Evolutionary conservation across 768 basidiomycete genomes (phyloP).

Genomic region (Atractiella rhizophila): DNA sequence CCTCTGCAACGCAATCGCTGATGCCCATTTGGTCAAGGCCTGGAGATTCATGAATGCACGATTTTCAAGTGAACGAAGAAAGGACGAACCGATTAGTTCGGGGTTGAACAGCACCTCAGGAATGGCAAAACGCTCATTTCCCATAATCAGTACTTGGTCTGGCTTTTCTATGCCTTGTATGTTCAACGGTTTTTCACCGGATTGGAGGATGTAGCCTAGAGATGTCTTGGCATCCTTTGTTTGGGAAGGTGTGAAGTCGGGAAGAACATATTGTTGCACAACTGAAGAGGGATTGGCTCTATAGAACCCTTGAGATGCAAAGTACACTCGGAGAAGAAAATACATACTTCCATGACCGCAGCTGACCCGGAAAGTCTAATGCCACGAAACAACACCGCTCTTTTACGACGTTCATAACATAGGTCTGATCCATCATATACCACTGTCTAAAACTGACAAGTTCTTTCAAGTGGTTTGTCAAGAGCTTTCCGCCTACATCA

Average conservation of each 20-base stretch:
- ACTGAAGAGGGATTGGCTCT: no score
- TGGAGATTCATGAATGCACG: constrained; percentile 15
- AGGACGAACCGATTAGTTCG: constrained; percentile 49
- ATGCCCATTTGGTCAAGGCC: constrained; percentile 64
- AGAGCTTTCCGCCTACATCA: constrained; percentile 78
- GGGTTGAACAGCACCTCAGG: constrained; percentile 84
- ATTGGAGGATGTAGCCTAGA: constrained; percentile 22
- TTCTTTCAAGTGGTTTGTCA: constrained; percentile 87
- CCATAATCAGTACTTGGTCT: constrained; percentile 45
- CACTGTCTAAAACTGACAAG: constrained; percentile 82
- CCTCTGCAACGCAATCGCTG: constrained; percentile 43
- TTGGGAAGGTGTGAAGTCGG: constrained; percentile 40
- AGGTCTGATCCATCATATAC: constrained; percentile 95
- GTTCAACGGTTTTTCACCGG: background rate
- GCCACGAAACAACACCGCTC: constrained; percentile 75
- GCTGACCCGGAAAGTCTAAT: constrained; percentile 37
- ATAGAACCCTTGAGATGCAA: background rate
- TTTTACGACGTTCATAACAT: constrained; percentile 77
- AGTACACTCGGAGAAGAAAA: background rate
- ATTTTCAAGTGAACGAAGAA: background rate
- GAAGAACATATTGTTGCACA: constrained; percentile 68
- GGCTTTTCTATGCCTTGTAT: constrained; percentile 12
- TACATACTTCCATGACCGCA: constrained; percentile 53
- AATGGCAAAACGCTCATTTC: constrained; percentile 70
- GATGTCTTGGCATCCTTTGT: constrained; percentile 22